Percentiles rank a stretch among this genome's conserved stretches.
These are phyloP conservation scores for Thinopyrum obtusiflorum DNA, from an alignment of 202 grass and related monocot genomes.

Conservation along the genomic window DNA sequence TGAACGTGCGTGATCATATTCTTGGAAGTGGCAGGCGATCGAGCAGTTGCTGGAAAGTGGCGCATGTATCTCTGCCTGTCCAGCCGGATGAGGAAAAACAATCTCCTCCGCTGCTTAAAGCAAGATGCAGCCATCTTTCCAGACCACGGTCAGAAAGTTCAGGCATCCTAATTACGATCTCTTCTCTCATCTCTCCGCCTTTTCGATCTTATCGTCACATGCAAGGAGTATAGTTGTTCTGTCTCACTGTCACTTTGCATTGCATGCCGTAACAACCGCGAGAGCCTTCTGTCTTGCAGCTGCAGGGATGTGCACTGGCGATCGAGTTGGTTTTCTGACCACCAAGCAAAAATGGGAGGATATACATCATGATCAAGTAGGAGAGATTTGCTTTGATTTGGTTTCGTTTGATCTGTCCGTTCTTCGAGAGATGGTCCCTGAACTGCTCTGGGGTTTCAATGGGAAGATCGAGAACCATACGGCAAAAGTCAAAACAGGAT, in stretches of 20 bases:
- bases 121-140: constrained; percentile 9
- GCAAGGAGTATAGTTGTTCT: not conserved
- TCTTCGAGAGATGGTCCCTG: not conserved
- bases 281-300: not conserved
- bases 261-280: not conserved
- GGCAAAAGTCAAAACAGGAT: not conserved
- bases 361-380: constrained; percentile 2
- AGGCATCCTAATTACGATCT: not conserved
- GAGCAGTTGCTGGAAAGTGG: constrained; percentile 10
- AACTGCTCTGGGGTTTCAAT: not conserved
- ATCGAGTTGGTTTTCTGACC: not conserved
- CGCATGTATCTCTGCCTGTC: not conserved
- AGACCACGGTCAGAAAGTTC: not conserved
- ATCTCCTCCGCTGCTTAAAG: not conserved
- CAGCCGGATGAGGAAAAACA: not conserved
- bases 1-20: not conserved
- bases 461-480: not conserved
- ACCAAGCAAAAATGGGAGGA: not conserved
- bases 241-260: not conserved
- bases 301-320: not conserved
- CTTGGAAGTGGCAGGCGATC: not conserved
- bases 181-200: not conserved
- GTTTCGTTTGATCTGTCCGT: not conserved
- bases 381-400: constrained; percentile 2
- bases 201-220: not conserved